phyloP scores from a whole-genome alignment of 108 stramenopile species.

The Fragilaria crotonensis region DNA sequence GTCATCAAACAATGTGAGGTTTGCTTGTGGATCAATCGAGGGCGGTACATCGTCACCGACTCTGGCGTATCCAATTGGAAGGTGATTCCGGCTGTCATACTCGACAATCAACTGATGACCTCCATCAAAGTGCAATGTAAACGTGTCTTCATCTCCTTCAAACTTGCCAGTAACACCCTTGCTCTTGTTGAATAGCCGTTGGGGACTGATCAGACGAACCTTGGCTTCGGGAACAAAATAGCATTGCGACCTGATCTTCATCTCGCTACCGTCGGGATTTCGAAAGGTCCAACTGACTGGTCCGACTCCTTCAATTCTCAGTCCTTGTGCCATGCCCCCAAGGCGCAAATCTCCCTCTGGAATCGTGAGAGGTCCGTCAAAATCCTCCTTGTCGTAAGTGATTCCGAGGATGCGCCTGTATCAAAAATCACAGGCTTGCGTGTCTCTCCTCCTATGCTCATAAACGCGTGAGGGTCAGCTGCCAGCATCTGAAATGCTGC shows the following conservation, averaged over 20 bases:
- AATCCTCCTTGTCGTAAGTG: constrained; percentile 16
- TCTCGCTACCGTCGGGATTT: constrained; percentile 3
- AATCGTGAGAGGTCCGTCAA: not conserved
- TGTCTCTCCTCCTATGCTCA: too few relatives aligned
- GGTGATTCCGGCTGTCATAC: not conserved
- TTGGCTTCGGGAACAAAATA: constrained; percentile 20
- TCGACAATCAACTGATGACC: too few relatives aligned
- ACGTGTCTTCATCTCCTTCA: too few relatives aligned
- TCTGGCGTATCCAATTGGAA: not conserved
- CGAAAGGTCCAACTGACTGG: constrained; percentile 19
- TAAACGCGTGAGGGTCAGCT: too few relatives aligned
- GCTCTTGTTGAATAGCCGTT: not conserved
- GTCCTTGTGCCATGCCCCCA: not conserved
- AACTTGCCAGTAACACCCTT: too few relatives aligned
- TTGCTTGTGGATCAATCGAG: not conserved
- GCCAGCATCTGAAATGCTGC: too few relatives aligned
- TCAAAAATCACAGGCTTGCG: constrained; percentile 29
- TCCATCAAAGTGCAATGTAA: too few relatives aligned
- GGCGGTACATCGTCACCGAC: not conserved
- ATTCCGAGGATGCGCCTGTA: constrained; percentile 23
- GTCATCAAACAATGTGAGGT: not conserved
- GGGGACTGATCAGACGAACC: constrained; percentile 16
- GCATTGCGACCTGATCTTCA: constrained; percentile 4
- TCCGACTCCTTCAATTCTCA: constrained; percentile 17
- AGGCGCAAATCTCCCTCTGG: not conserved